Conservation (phyloP, 2,329 filamentous ascomycete species). For the Cladosporium sp. region DNA sequence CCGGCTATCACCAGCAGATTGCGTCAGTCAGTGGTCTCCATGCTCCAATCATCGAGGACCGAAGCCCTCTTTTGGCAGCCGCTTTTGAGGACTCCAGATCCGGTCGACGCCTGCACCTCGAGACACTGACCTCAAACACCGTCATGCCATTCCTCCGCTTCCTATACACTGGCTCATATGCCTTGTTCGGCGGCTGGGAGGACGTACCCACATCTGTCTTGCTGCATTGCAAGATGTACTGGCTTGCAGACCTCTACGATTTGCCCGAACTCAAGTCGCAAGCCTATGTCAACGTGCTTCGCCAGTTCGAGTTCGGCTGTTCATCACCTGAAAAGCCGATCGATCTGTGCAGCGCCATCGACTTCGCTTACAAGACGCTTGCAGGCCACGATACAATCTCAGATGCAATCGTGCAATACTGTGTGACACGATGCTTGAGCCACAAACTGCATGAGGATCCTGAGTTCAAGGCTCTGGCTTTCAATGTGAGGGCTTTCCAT, state of each 20-base stretch:
- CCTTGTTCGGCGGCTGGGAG: conserved; percentile 31
- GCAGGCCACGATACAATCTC: conserved; percentile 36
- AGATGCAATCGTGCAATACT: conserved; percentile 48
- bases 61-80: conserved; percentile 44
- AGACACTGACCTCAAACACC: conserved; percentile 38
- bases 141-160: conserved; percentile 45
- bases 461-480: conserved; percentile 42
- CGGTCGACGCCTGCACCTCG: conserved; percentile 42
- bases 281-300: conserved; percentile 44
- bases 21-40: conserved; percentile 40
- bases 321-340: conserved; percentile 41
- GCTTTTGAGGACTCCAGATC: conserved; percentile 43
- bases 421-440: conserved; percentile 42
- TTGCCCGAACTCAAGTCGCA: conserved; percentile 42
- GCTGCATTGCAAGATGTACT: conserved; percentile 45
- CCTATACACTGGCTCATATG: conserved; percentile 46
- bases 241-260: conserved; percentile 45
- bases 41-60: conserved; percentile 36
- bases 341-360: conserved; percentile 45
- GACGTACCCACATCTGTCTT: conserved; percentile 41
- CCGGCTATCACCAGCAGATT: conserved; percentile 38
- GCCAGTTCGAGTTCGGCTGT: conserved; percentile 44
- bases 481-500: conserved; percentile 43
- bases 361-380: conserved; percentile 36
- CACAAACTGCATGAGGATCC: conserved; percentile 41